Evolutionary conservation across 2,329 filamentous ascomycete species (phyloP), one percentile per base, ranked within the genome.

Genomic region (Diaporthe vaccinii): DNA sequence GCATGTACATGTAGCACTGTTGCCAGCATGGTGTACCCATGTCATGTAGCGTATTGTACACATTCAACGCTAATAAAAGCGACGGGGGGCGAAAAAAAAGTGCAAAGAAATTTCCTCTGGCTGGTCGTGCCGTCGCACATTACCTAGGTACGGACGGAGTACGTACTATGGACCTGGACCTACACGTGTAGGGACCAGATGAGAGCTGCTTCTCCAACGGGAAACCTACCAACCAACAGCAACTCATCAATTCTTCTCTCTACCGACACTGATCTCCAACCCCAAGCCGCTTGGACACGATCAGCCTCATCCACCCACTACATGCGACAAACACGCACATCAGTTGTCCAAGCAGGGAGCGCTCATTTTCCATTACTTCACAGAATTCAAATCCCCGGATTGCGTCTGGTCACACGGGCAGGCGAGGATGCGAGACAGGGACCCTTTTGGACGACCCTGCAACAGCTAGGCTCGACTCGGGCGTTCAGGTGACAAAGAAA

Each of bases 401-500:
- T 36, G 44, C 36, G 15, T 55, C 53, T 49, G 62, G 69, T 75
- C 68, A 75, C 69, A 75, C 61, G 74, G 55, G 58, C 57, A 53
- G 34, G 46, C 10, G 28, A 58, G 53, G 44, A 46, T 72, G 67
- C 65, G 72, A 61, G 55, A 53, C 65, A 36, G 59, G 44, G 44
- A 61, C 51, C 44, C n/a, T 36, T 65, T 53, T 62, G 57, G 51
- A 73, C 71, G 51, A 73, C 46, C 65, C 65, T 69, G 65, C 46
- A 69, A 69, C 65, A 65, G 71, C 71, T 73, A 65, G 71, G 51
- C 70, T 72, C 41, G 70, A 55, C 71, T 73, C 34, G 59, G 39
- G 61, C 41, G 55, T 55, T 59, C 59, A 75, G 58, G 70, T 75
- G 76, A 77, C 76, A 77, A 77, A 77, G 76, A 75, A 72, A 72